A percentile compares a stretch with the other conserved stretches of the same genome.
phyloP scores from a whole-genome alignment of 192 early-diverging fungal species.

The Lobulomyces angularis region DNA sequence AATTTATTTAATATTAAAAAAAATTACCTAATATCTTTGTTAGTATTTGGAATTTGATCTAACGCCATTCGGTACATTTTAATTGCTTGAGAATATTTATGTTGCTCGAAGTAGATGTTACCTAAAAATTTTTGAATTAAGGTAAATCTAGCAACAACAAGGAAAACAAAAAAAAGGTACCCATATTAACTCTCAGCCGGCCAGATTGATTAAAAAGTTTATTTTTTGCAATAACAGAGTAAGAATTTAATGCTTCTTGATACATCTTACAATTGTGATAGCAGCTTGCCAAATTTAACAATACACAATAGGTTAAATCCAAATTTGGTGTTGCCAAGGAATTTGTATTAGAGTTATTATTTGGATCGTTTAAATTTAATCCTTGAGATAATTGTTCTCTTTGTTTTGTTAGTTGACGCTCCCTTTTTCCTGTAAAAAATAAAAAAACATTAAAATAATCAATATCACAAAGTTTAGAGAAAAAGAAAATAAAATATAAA shows the following conservation, averaged over 20 bases:
- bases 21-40: constrained; percentile 36
- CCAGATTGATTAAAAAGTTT: constrained; percentile 50
- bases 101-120: constrained; percentile 48
- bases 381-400: constrained; percentile 35
- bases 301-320: constrained; percentile 49
- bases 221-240: constrained; percentile 48
- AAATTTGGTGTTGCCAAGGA: too few species aligned
- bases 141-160: too few species aligned
- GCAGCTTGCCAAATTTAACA: constrained; percentile 45
- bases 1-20: neutral
- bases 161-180: too few species aligned
- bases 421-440: too few species aligned
- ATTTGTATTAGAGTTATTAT: too few species aligned
- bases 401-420: constrained; percentile 36
- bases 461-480: too few species aligned
- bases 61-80: constrained; percentile 58
- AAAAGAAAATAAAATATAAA: too few species aligned
- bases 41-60: constrained; percentile 43
- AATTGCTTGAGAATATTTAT: constrained; percentile 43
- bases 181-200: constrained; percentile 48
- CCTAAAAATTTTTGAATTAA: too few species aligned
- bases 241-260: constrained; percentile 46
- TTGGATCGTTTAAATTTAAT: too few species aligned
- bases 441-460: too few species aligned
- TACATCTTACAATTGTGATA: constrained; percentile 47